phyloP scores from a whole-genome alignment of 2,329 filamentous ascomycete species.

The Pestalotiopsis sp. region DNA sequence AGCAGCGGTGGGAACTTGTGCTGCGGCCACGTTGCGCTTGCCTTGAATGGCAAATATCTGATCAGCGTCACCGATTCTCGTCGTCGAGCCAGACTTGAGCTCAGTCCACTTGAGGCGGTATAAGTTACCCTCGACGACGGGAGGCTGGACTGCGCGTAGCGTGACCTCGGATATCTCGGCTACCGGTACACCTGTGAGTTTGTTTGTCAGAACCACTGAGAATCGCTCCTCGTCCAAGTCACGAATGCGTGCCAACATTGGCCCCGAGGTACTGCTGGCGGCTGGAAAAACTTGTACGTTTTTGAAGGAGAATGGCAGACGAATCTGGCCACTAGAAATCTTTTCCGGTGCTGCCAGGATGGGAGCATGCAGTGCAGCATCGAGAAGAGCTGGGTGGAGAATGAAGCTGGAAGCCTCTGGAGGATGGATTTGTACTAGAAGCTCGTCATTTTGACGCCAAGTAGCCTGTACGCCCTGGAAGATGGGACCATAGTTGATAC shows the following conservation, averaged over 20 bases:
- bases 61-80: neutral
- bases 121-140: neutral
- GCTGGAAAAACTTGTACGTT: neutral
- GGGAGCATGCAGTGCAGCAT: constrained; percentile 9
- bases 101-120: constrained; percentile 11
- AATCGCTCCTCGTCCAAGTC: constrained; percentile 6
- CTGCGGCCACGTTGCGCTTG: neutral
- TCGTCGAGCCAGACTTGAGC: neutral
- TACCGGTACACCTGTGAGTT: neutral
- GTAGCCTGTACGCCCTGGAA: constrained; percentile 4
- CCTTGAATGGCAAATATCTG: neutral
- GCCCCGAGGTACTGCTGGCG: constrained; percentile 1
- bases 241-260: constrained; percentile 4
- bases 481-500: constrained; percentile 8
- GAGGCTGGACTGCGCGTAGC: constrained; percentile 6
- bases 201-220: constrained; percentile 3
- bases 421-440: constrained; percentile 2
- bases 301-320: constrained; percentile 7
- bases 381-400: constrained; percentile 8
- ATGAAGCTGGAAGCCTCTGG: neutral
- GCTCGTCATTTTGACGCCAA: constrained; percentile 7
- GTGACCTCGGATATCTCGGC: constrained; percentile 6
- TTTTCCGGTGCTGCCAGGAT: constrained; percentile 11
- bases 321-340: constrained; percentile 1
- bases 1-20: neutral